phyloP scores from a whole-genome alignment of 495 filamentous ascomycete species.

The Penicillium flavigenum region DNA sequence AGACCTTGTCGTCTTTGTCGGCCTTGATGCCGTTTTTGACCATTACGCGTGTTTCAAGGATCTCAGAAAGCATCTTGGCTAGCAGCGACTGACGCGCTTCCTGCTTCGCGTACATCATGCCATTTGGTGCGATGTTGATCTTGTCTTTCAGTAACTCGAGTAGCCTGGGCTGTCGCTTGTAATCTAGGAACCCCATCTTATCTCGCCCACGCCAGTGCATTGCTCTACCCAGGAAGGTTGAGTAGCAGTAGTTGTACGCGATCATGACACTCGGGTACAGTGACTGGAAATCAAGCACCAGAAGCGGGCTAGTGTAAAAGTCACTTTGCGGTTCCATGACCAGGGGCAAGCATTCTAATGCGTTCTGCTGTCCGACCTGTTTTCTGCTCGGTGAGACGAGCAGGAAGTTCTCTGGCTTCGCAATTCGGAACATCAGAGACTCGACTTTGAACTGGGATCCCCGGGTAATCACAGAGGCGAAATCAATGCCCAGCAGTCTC shows the following conservation, averaged over 20 bases:
- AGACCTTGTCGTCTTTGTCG: conserved; percentile 82
- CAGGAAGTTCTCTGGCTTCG: conserved; percentile 93
- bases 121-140: conserved; percentile 93
- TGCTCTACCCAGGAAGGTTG: conserved; percentile 87
- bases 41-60: conserved; percentile 96
- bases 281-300: conserved; percentile 95
- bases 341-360: conserved; percentile 88
- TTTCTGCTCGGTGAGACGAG: conserved; percentile 84
- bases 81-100: conserved; percentile 85
- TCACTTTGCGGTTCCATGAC: conserved; percentile 98
- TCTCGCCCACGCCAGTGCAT: conserved; percentile 82
- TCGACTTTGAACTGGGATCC: conserved; percentile 99
- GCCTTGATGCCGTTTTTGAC: conserved; percentile 96
- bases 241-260: conserved; percentile 99
- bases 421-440: conserved; percentile 97
- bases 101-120: conserved; percentile 89
- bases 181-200: conserved; percentile 93
- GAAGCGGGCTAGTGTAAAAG: conserved; percentile 85
- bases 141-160: conserved; percentile 78
- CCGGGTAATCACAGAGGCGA: conserved; percentile 89
- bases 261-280: conserved; percentile 98
- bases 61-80: conserved; percentile 95
- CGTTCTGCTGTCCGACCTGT: conserved; percentile 93
- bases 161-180: conserved; percentile 69
- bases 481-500: conserved; percentile 88